Percentiles rank a stretch among this genome's conserved stretches.
Conservation (phyloP, 768 basidiomycete genomes). For the Lactarius deliciosus region DNA sequence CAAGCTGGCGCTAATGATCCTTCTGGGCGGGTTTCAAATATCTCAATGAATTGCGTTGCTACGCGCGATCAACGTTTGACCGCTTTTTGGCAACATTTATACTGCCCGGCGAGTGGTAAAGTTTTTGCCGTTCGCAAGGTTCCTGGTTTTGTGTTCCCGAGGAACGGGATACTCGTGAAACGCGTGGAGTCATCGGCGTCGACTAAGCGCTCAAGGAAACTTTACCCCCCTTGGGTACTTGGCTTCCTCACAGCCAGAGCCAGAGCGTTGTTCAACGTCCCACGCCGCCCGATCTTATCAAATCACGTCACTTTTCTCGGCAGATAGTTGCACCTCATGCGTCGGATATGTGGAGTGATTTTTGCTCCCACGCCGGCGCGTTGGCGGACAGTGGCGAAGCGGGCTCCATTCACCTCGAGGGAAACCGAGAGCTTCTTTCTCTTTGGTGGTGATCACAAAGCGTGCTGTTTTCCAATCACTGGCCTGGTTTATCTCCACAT, state of each 20-base stretch:
- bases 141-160: conserved; percentile 13
- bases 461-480: neutral
- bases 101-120: conserved; percentile 2
- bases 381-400: conserved; percentile 7
- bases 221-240: conserved; percentile 5
- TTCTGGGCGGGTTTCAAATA: conserved; percentile 15
- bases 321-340: neutral
- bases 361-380: conserved; percentile 21
- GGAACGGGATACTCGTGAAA: conserved; percentile 7
- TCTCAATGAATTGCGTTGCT: neutral
- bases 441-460: neutral
- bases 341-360: neutral
- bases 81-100: neutral
- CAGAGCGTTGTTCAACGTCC: neutral
- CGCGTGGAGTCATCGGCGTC: neutral
- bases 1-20: neutral
- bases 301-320: neutral
- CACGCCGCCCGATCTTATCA: conserved; percentile 16
- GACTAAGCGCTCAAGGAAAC: conserved; percentile 14
- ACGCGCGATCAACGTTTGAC: neutral
- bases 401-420: neutral
- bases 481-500: neutral
- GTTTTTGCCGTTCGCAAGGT: neutral
- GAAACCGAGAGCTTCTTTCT: neutral
- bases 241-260: neutral